Base-by-base conservation (phyloP, 305 asterid genomes). In the Fraxinus paxiana region DNA sequence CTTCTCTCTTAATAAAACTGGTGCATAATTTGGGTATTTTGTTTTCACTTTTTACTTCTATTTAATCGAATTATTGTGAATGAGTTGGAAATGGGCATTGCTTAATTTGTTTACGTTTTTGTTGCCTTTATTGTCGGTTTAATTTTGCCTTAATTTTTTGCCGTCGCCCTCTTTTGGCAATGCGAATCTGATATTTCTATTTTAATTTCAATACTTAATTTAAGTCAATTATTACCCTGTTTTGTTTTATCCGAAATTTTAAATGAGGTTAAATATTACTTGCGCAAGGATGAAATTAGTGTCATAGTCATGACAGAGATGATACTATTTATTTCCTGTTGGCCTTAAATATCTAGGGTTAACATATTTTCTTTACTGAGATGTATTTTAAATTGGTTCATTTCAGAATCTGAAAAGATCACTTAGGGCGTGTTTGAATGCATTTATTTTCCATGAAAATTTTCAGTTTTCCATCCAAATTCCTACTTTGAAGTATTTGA, bases 311-410 rank as follows among this genome's bases (percentile, higher is more conserved):
- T 24, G 71, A 63, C 6, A 22, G 71, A 20, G 71, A 24, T 61
- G 71, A 22, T 71, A 61, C 37, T 76, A 7, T 20, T 73, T 41
- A 22, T 86, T 78, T 79, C 54, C 48, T 20, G 31, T 75, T 67
- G 24, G 75, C 12, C 59, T 22, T n/a, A 77, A 33, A 41, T 75
- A 73, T 63, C 28, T 77, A 30, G 81, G 84, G 79, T 67, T 83
- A 38, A 54, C 59, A 54, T 24, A 77, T 26, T 78, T 30, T 30
- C 24, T 34, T 0, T 69, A 1, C 26, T 10, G 41, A 18, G 78
- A 65, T 59, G 13, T 59, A 56, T 51, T 34, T 48, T 51, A 41
- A 43, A 26, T n/a, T 67, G 61, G 13, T 77, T 13, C 48, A 18
- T 22, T 54, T 41, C 17, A 59, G 59, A 18, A 63, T 24, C n/a